phyloP scores from a whole-genome alignment of 169 alveolate genomes.

The Eimeria maxima region DNA sequence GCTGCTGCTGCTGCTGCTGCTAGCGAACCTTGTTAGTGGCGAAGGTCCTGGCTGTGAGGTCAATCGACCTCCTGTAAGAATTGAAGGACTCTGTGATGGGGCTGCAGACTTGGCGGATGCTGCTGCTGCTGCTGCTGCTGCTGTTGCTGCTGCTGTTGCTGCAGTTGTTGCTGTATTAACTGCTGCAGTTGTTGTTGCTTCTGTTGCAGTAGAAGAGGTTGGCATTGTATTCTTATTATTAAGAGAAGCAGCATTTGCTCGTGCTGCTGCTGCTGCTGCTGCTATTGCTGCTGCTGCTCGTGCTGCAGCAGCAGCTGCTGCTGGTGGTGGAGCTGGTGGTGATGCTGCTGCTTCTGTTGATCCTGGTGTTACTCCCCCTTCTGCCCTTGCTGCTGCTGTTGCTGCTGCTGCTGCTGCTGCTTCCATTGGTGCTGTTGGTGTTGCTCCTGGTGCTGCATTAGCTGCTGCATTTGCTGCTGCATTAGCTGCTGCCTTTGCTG shows the following conservation, averaged over 20 bases:
- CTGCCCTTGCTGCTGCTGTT: neutral
- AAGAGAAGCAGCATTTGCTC: too few relatives aligned
- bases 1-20: slow-evolving; percentile 43
- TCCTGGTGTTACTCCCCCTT: too few relatives aligned
- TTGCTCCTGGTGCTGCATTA: neutral
- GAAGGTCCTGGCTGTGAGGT: too few relatives aligned
- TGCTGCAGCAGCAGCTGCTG: neutral
- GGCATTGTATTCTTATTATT: too few relatives aligned
- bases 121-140: too few relatives aligned
- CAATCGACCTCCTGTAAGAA: too few relatives aligned
- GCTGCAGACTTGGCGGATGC: too few relatives aligned
- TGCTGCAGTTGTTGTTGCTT: neutral
- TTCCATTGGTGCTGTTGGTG: neutral
- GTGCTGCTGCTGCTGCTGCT: neutral
- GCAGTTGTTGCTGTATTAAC: neutral
- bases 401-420: slow-evolving; percentile 9
- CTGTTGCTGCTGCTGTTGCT: too few relatives aligned
- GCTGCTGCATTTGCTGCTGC: slow-evolving; percentile 44
- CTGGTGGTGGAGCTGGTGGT: too few relatives aligned
- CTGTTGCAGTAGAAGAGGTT: neutral
- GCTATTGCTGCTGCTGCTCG: neutral
- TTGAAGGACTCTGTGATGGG: too few relatives aligned
- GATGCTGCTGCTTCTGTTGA: too few relatives aligned
- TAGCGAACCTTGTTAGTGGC: neutral
- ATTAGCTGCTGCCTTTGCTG: neutral